Base-by-base conservation (phyloP, 1,284 basidiomycete genomes). In the Cryptococcus amylolentus region DNA sequence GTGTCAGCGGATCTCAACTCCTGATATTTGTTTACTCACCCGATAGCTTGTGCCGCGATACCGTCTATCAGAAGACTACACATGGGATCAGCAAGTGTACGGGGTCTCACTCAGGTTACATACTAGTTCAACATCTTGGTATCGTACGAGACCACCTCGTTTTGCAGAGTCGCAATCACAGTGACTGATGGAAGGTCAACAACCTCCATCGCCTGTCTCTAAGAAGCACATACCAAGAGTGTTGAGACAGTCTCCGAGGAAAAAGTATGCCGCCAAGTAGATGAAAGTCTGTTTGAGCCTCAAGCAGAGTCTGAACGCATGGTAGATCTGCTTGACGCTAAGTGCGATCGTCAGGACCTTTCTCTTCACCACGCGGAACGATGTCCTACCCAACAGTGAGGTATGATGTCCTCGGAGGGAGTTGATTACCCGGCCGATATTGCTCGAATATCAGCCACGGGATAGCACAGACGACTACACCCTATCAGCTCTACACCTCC, bases 361-460 rank as follows among this genome's bases (percentile, higher is more conserved):
- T 16, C 12, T 35, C 10, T 8, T 3, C 10, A 35, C 45, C 31
- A 9, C 13, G 18, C 1, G n/a, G 39, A n/a, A 47, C 42, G 49
- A 54, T 27, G 16, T n/a, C n/a, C 40, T 47, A 70, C 68, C 90
- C 84, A 5, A 87, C 87, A 57, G 81, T 84, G 2, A 86, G 79
- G 63, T 90, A 81, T 51, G 79, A 80, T 12, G 75, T 77, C n/a
- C 85, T 77, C 0, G 88, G 88, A 5, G 92, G 80, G 27, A 94
- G 81, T 40, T 86, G 45, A 81, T 80, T 49, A 87, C 83, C 69
- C 85, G 91, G 45, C 86, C 89, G 49, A 86, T 82, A 67, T 88
- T 89, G 70, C 84, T 88, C 88, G 10, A 84, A 74, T 41, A 87
- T 69, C 67, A 90, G 88, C 88, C 88, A 90, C 0, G 88, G 88